Base-by-base conservation (phyloP, 306 rosid species). In the Quillaja saponaria region DNA sequence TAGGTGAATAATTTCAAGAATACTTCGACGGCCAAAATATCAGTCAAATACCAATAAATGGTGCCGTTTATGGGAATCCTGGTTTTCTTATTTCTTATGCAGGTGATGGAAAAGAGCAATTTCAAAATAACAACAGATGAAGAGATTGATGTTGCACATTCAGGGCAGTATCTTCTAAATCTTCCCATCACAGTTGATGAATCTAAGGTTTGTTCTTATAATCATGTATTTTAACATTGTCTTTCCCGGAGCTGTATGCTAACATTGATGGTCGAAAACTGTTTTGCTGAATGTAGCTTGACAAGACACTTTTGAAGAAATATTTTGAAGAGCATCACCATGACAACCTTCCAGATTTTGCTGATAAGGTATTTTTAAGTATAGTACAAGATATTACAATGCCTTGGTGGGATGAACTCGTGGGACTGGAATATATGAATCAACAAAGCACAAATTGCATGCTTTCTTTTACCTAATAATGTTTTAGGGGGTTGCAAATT, bases 71-170 rank as follows among this genome's bases (percentile, higher is more conserved):
- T 4, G 4, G 4, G 31, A 25, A 25, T 25, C 31, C 31, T 49
- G 47, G 44, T 49, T 17, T 34, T 75, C 49, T 61, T 64, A 33
- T 67, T 41, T 35, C 28, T 46, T 65, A 17, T 64, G 62, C 78
- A 86, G 96, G 89, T 92, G 63, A 84, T 92, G 99, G 90, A 89
- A 55, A 89, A 87, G 76, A 92, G 99, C 81, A 87, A 92, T 81
- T 92, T 92, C 78, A 89, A 89, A 80, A 57, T 92, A 70, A 80
- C 84, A 57, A 80, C 78, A 60, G 80, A 80, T 1, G 94, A 86
- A 56, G 99, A 92, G 73, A 68, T 87, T 64, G 95, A 92, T 52
- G 71, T 92, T 71, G 96, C 99, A 44, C 84, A 53, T 58, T 87
- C 95, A 0, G 99, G 95, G 73, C 89, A 92, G 80, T 92, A 86